A percentile compares a stretch with the other conserved stretches of the same genome.
phyloP scores from a whole-genome alignment of 139 green algal species.

The Coelastrella sp. region DNA sequence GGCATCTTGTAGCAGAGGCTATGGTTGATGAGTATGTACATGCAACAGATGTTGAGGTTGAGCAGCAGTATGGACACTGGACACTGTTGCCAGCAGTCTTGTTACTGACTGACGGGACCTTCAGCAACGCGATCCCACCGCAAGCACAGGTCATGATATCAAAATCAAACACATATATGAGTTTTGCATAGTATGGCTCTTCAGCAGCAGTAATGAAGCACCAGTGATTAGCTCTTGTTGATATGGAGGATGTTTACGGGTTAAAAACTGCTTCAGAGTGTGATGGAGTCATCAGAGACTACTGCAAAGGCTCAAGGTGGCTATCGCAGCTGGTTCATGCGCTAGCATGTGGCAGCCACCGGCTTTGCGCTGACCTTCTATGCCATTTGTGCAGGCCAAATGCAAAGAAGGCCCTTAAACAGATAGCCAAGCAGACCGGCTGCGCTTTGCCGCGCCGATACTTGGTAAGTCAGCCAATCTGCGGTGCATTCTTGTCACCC shows the following conservation, averaged over 20 bases:
- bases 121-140: neutral
- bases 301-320: conserved; percentile 40
- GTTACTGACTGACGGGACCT: too few relatives aligned
- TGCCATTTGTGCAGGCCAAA: conserved; percentile 58
- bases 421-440: conserved; percentile 56
- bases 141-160: neutral
- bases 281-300: conserved; percentile 33
- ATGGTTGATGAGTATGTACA: too few relatives aligned
- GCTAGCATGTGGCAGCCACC: neutral
- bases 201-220: neutral
- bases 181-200: too few relatives aligned
- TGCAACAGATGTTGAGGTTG: too few relatives aligned
- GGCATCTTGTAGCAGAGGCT: too few relatives aligned
- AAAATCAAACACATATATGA: too few relatives aligned
- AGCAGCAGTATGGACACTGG: too few relatives aligned
- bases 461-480: conserved; percentile 56
- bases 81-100: too few relatives aligned
- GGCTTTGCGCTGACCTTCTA: neutral
- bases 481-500: neutral
- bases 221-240: neutral
- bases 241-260: conserved; percentile 6
- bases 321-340: neutral
- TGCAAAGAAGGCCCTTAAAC: conserved; percentile 68
- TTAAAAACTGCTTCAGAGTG: conserved; percentile 34
- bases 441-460: conserved; percentile 67